A percentile compares a stretch with the other conserved stretches of the same genome.
phyloP scores from a whole-genome alignment of 768 basidiomycete species.

The Rhizopogon vinicolor region DNA sequence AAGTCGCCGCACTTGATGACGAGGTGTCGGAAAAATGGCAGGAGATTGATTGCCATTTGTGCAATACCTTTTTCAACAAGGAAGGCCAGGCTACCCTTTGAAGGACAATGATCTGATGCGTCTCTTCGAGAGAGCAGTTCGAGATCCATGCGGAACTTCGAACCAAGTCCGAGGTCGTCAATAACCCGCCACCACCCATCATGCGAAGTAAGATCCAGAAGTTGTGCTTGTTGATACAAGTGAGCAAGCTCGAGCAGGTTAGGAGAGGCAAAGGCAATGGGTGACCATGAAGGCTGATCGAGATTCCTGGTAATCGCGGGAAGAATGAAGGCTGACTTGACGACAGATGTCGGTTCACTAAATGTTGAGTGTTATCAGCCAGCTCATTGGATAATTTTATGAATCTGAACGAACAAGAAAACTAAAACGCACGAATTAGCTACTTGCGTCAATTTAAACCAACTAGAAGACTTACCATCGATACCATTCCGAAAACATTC shows the following conservation, averaged over 20 bases:
- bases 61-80: conserved; percentile 66
- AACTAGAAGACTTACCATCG: conserved; percentile 40
- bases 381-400: background rate
- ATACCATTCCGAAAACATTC: conserved; percentile 46
- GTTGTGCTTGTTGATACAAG: conserved; percentile 48
- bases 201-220: conserved; percentile 48
- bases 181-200: conserved; percentile 61
- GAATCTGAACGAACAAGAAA: conserved; percentile 57
- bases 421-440: conserved; percentile 34
- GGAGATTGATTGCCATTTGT: conserved; percentile 76
- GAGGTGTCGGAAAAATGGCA: conserved; percentile 82
- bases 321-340: conserved; percentile 71
- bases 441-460: background rate
- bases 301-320: conserved; percentile 47
- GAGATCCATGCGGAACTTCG: conserved; percentile 62
- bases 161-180: conserved; percentile 60
- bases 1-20: conserved; percentile 80
- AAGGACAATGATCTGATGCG: conserved; percentile 35
- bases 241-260: conserved; percentile 76
- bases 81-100: conserved; percentile 50
- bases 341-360: conserved; percentile 91
- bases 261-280: conserved; percentile 75
- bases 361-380: background rate
- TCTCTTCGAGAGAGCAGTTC: conserved; percentile 49
- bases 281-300: conserved; percentile 29